Base-by-base conservation (phyloP, 371 early-diverging fungal genomes). In the Mortierella sp. region DNA sequence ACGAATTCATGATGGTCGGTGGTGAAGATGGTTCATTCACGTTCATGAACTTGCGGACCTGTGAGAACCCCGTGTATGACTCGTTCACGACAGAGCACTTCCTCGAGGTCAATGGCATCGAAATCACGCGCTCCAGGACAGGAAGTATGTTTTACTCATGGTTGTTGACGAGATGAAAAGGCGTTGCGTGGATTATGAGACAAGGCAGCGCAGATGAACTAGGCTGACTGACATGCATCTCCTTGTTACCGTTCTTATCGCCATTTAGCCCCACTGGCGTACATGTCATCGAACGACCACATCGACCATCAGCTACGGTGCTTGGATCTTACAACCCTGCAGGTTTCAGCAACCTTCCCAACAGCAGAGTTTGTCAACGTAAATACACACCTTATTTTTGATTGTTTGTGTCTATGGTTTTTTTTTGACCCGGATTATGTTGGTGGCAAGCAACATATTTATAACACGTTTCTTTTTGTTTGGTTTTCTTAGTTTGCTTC, bases 291-390 rank as follows among this genome's bases (percentile, higher is more conserved):
- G 73, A 95, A 95, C 66, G 94, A 93, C 71, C 73, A 85, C 13
- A 94, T 95, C 63, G 94, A 93, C 73, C 72, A 85, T 10, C 74
- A 65, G 1, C 80, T 90, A 22, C 88, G 93, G 19, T 73, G 85
- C 19, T 73, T 96, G 74, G 89, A 94, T 67, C 47, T 94, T 53
- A 77, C 70, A 10, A 82, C 88, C 0, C 58, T 89, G 65, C 34
- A 74, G 26, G 81, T 88, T 0, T 79, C 77, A 1, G 70, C 74
- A 3, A 75, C 84, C 4, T 76, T 89, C 48, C 40, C 68, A 4
- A 88, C 94, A 48, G 87, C 85, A 0, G 94, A 92, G 90, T 89
- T 93, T 16, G 92, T 91, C 37, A 95, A 96, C 84, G 94, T 93
- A 89, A 74, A 87, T 48, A 26, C 31, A 31, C 31, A 10, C 1